Percentiles rank a stretch among this genome's conserved stretches.
These are phyloP conservation scores for Coniochaeta sp. DNA, from an alignment of 2,329 filamentous ascomycete species.

Conservation along the genomic window DNA sequence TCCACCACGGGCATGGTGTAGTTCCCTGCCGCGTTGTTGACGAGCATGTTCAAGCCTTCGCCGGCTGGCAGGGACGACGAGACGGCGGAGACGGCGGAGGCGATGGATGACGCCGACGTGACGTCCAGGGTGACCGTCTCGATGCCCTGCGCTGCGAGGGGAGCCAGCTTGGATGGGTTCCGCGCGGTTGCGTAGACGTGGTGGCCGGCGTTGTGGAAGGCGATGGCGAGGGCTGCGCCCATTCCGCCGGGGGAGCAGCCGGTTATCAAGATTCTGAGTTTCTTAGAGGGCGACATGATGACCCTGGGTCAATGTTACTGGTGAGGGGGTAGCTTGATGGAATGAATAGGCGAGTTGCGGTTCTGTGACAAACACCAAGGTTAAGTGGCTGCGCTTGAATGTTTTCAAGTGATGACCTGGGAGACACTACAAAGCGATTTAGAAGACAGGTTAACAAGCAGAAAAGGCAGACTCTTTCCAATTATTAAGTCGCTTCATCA, in stretches of 20 bases:
- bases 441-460: too few species aligned
- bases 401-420: too few species aligned
- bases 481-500: too few species aligned
- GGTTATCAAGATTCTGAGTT: slow-evolving; percentile 24
- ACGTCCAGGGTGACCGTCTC: slow-evolving; percentile 33
- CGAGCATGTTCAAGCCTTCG: slow-evolving; percentile 31
- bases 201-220: slow-evolving; percentile 27
- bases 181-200: slow-evolving; percentile 33
- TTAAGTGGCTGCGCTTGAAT: too few species aligned
- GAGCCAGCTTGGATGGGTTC: slow-evolving; percentile 21
- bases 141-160: slow-evolving; percentile 23
- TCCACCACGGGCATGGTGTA: slow-evolving; percentile 24
- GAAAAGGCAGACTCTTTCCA: too few species aligned
- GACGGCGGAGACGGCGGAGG: slow-evolving; percentile 21
- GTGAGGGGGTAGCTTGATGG: neutral
- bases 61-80: slow-evolving; percentile 19
- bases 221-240: slow-evolving; percentile 29
- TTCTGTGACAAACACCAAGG: too few species aligned
- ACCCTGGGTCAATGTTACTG: too few species aligned
- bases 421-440: too few species aligned
- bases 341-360: too few species aligned
- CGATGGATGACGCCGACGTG: slow-evolving; percentile 24
- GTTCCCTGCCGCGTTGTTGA: slow-evolving; percentile 33
- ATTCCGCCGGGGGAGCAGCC: slow-evolving; percentile 31
- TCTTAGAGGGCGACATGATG: neutral